Base-by-base conservation (phyloP, 2,329 filamentous ascomycete genomes). In the Intubia oerlemansii region DNA sequence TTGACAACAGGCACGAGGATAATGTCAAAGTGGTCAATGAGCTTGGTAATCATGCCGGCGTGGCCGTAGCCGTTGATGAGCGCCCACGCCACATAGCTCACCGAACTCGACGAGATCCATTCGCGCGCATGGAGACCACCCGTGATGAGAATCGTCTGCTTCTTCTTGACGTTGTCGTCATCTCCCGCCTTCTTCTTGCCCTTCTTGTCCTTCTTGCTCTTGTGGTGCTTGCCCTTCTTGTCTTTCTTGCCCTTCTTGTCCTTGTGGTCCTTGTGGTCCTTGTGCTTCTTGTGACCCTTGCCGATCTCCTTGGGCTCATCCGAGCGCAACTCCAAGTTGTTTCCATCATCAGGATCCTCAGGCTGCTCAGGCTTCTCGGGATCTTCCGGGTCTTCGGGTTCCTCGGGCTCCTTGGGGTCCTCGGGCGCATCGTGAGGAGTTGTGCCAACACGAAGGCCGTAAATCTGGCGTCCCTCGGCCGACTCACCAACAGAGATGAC, bases 21-120 rank as follows among this genome's bases (percentile, higher is more conserved):
- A 40, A 90, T 71, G 48, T 95, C 84, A 43, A 85, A 92, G 31
- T 75, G 61, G 36, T 88, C 62, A 4, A 98, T 61, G 7, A 95
- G 59, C 34, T 71, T 74, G 13, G 77, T 84, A 30, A 90, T 72
- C 50, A 54, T 61, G 36, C 43, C 62, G 50, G 64, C 58, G 38
- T 80, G 79, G 34, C 77, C 78, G 47, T 85, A 90, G 5, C 70
- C 66, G 1, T 77, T 84, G 41, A 92, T 78, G 27, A 95, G 61
- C 11, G 69, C 78, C 66, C 88, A 92, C 8, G 85, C 81, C 17
- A 92, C 56, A 42, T 91, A 95, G 42, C 76, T 90, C 29, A 90
- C 80, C 0, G 82, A 91, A 42, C 75, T 88, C 1, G 76, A 82
- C 26, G 81, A 80, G 38, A 98, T 91, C 88, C 88, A 98, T 56